Conservation (phyloP, 805 yeast genomes). For the Starmerella kuoi region DNA sequence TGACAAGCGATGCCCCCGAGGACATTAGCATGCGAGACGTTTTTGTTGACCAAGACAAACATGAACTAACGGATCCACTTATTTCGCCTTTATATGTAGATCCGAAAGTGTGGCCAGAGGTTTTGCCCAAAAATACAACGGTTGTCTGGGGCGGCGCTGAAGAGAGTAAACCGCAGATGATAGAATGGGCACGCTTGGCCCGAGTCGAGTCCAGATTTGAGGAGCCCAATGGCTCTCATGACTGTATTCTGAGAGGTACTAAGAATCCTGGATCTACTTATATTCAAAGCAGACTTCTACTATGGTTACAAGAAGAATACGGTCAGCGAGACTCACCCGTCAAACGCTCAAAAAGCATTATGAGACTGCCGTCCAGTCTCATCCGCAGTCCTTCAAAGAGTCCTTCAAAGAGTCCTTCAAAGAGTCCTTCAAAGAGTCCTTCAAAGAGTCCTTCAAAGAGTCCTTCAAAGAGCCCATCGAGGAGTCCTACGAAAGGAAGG, state of each 20-base stretch:
- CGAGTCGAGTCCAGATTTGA: slow-evolving; percentile 12
- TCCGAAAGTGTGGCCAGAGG: slow-evolving; percentile 10
- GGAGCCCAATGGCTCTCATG: slow-evolving; percentile 22
- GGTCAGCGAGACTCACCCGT: too few relatives aligned
- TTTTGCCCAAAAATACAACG: slow-evolving; percentile 15
- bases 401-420: too few relatives aligned
- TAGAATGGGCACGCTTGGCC: slow-evolving; percentile 13
- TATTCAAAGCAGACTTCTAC: slow-evolving; percentile 2
- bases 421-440: too few relatives aligned
- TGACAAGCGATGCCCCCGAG: slow-evolving; percentile 7
- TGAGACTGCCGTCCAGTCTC: too few relatives aligned
- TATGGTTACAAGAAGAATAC: slow-evolving; percentile 9
- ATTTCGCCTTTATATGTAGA: slow-evolving; percentile 16
- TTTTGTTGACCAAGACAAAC: slow-evolving; percentile 5
- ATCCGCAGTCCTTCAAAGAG: too few relatives aligned
- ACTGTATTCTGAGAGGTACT: slow-evolving; percentile 20
- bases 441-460: too few relatives aligned
- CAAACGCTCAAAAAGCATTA: too few relatives aligned
- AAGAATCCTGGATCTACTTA: slow-evolving; percentile 13
- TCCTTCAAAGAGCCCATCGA: too few relatives aligned
- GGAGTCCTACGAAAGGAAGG: too few relatives aligned
- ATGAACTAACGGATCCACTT: slow-evolving; percentile 14
- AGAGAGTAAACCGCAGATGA: slow-evolving; percentile 13
- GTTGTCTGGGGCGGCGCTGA: slow-evolving; percentile 22
- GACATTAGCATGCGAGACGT: slow-evolving; percentile 14